phyloP scores from a whole-genome alignment of 108 stramenopile species.

The Nannochloropsis salina region DNA sequence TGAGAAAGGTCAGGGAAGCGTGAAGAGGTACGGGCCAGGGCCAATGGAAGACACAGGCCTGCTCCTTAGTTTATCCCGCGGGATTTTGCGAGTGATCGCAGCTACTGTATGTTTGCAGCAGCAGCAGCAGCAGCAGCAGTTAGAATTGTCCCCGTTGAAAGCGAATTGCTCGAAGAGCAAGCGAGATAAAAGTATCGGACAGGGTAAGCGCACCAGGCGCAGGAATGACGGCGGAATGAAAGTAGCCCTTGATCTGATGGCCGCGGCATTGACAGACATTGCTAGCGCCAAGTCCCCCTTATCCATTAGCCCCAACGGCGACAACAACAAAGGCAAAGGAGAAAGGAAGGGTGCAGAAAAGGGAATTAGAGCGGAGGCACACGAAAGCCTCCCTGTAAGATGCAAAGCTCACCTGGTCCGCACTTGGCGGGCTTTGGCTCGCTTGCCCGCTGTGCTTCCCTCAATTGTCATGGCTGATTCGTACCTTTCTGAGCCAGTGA shows the following conservation, averaged over 20 bases:
- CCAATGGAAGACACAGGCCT: neutral
- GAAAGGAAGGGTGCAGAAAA: neutral
- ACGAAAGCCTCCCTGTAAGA: too few relatives aligned
- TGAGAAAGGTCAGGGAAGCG: neutral
- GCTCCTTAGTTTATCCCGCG: neutral
- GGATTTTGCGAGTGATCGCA: neutral
- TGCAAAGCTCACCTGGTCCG: neutral
- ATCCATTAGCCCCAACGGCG: too few relatives aligned
- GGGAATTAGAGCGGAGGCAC: neutral
- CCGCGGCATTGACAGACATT: too few relatives aligned
- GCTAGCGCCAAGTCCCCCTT: too few relatives aligned
- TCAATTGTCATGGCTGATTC: neutral
- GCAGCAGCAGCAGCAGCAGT: neutral
- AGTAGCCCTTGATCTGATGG: too few relatives aligned
- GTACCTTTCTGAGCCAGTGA: neutral
- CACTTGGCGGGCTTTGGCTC: constrained; percentile 15
- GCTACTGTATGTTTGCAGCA: constrained; percentile 7
- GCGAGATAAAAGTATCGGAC: too few relatives aligned
- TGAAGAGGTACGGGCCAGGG: neutral
- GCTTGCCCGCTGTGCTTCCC: neutral
- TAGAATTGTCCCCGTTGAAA: too few relatives aligned
- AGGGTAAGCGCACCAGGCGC: too few relatives aligned
- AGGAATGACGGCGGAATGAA: too few relatives aligned
- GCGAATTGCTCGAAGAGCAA: too few relatives aligned
- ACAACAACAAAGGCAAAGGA: neutral